A percentile compares a stretch with the other conserved stretches of the same genome.
phyloP scores from a whole-genome alignment of 2,329 filamentous ascomycete species.

The Epicoccum sorghinum region DNA sequence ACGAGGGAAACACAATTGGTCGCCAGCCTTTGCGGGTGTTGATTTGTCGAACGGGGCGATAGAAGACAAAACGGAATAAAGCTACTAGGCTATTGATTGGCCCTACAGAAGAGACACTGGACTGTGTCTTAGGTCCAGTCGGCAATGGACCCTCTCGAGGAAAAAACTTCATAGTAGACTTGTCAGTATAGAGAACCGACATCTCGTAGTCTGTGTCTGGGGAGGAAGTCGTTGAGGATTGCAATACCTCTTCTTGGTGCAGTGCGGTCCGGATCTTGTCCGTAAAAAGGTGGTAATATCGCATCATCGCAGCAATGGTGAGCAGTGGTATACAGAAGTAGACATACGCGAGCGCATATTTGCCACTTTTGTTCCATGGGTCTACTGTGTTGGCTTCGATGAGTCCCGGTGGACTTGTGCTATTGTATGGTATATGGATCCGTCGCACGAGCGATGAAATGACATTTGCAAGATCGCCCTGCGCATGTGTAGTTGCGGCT shows the following conservation, averaged over 20 bases:
- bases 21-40: slow-evolving; percentile 65
- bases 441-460: slow-evolving; percentile 48
- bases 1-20: slow-evolving; percentile 78
- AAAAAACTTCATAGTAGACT: slow-evolving; percentile 75
- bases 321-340: slow-evolving; percentile 82
- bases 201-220: slow-evolving; percentile 67
- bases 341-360: slow-evolving; percentile 86
- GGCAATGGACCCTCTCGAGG: slow-evolving; percentile 66
- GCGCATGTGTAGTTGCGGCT: slow-evolving; percentile 33
- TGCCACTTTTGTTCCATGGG: slow-evolving; percentile 80
- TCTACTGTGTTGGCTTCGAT: slow-evolving; percentile 67
- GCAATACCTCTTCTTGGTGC: slow-evolving; percentile 80
- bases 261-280: slow-evolving; percentile 91
- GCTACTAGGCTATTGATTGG: slow-evolving; percentile 80
- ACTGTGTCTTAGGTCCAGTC: slow-evolving; percentile 65
- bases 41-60: slow-evolving; percentile 80
- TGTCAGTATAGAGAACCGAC: slow-evolving; percentile 64
- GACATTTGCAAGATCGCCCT: slow-evolving; percentile 34
- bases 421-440: slow-evolving; percentile 63
- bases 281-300: slow-evolving; percentile 88
- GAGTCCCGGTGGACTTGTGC: slow-evolving; percentile 60
- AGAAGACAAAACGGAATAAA: slow-evolving; percentile 87
- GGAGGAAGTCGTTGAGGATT: slow-evolving; percentile 64
- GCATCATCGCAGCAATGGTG: slow-evolving; percentile 68
- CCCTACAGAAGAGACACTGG: slow-evolving; percentile 76